These are phyloP conservation scores for Populus tomentosa DNA, from an alignment of 441 rosid species.

Conservation along the genomic window DNA sequence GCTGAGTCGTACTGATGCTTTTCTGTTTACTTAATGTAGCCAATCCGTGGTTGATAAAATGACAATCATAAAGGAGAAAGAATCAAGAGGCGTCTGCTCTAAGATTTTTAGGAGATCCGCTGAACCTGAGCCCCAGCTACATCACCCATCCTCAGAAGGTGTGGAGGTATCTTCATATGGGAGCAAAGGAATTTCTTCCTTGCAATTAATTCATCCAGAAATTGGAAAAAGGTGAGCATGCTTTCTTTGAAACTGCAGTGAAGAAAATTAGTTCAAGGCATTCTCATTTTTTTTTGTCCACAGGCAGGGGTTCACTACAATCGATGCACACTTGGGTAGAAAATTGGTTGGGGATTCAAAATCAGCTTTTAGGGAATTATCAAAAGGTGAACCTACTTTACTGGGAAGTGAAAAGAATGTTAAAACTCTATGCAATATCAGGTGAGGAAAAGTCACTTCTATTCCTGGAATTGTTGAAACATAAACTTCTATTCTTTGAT, in stretches of 20 bases:
- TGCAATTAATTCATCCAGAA: constrained; percentile 17
- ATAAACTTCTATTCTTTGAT: constrained; percentile 4
- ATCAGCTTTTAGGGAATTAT: constrained; percentile 18
- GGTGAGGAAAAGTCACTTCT: constrained; percentile 22
- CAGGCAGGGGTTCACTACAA: constrained; percentile 22
- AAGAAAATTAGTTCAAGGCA: neutral
- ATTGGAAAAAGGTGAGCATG: constrained; percentile 31
- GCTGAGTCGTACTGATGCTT: neutral
- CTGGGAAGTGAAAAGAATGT: constrained; percentile 24
- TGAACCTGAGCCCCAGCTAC: constrained; percentile 23
- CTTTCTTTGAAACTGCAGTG: constrained; percentile 1
- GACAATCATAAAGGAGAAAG: constrained; percentile 30
- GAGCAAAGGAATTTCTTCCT: constrained; percentile 23
- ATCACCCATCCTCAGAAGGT: constrained; percentile 25
- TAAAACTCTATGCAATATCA: constrained; percentile 19
- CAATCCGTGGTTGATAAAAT: constrained; percentile 20
- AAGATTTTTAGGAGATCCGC: constrained; percentile 34
- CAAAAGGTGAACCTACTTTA: constrained; percentile 19
- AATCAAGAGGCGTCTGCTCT: constrained; percentile 33
- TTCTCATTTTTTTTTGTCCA: neutral
- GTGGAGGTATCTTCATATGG: constrained; percentile 25
- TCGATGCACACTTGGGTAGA: constrained; percentile 22
- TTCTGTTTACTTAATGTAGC: constrained; percentile 20
- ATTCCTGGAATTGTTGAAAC: neutral
- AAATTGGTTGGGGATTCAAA: constrained; percentile 20